Evolutionary conservation across 352 stramenopile genomes (phyloP).

Genomic region (Plasmopara viticola): DNA sequence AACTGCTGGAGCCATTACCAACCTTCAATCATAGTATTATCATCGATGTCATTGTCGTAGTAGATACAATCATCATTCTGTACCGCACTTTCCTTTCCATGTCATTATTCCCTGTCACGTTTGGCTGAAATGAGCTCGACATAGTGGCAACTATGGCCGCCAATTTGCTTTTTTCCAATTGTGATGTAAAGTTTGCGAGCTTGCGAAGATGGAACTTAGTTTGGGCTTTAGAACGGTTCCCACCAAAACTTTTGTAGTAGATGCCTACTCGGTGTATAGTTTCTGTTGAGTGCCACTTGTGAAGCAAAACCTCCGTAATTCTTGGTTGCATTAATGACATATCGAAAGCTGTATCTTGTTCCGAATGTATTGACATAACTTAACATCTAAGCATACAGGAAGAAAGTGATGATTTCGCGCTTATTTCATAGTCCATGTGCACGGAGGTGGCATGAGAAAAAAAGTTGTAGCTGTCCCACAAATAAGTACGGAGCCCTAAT

Average conservation of each 20-base stretch:
- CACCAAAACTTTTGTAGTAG: background rate
- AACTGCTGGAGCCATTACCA: no score
- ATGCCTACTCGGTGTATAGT: conserved; percentile 2
- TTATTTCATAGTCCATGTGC: background rate
- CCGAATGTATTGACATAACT: background rate
- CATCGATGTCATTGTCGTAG: no score
- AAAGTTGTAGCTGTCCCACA: background rate
- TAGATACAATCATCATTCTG: no score
- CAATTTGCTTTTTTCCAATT: background rate
- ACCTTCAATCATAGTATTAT: no score
- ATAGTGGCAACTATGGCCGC: background rate
- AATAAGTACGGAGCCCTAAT: background rate
- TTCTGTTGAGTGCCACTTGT: conserved; percentile 1
- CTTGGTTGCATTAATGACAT: background rate
- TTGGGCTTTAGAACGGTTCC: background rate
- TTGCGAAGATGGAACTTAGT: background rate
- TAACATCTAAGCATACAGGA: background rate
- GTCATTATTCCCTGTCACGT: background rate
- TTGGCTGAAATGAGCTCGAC: background rate
- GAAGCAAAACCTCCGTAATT: conserved; percentile 1
- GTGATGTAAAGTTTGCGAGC: background rate
- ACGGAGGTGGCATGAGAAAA: no score
- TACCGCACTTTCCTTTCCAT: background rate
- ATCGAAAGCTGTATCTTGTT: background rate
- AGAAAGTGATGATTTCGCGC: background rate